phyloP scores from a whole-genome alignment of 805 yeast species.

The Cyberlindnera euphorbiae region DNA sequence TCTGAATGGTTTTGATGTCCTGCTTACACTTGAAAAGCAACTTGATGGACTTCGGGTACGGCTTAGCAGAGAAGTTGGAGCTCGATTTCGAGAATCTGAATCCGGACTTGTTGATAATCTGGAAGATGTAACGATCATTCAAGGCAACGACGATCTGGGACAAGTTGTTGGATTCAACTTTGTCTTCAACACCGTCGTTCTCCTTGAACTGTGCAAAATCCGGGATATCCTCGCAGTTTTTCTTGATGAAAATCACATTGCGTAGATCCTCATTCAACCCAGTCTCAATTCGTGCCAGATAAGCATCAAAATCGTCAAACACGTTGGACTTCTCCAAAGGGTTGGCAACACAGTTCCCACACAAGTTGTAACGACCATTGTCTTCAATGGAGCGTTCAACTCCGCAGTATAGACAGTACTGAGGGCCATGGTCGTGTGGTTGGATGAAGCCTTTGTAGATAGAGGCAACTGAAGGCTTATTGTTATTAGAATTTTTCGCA shows the following conservation, averaged over 20 bases:
- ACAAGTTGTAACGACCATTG: slow-evolving; percentile 25
- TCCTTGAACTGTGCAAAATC: slow-evolving; percentile 11
- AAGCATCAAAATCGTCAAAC: slow-evolving; percentile 19
- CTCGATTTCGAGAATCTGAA: slow-evolving; percentile 22
- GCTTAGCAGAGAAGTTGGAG: slow-evolving; percentile 19
- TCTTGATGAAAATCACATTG: slow-evolving; percentile 21
- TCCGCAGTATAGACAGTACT: slow-evolving; percentile 23
- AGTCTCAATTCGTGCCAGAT: slow-evolving; percentile 14
- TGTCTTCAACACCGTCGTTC: not conserved
- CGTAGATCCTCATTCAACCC: slow-evolving; percentile 17
- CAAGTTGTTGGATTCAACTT: slow-evolving; percentile 11
- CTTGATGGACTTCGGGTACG: slow-evolving; percentile 24
- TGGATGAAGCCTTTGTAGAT: not conserved
- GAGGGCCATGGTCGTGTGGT: slow-evolving; percentile 1
- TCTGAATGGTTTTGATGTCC: slow-evolving; percentile 23
- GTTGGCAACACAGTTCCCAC: slow-evolving; percentile 24
- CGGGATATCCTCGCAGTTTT: slow-evolving; percentile 15
- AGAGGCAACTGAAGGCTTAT: no score
- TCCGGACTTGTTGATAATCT: slow-evolving; percentile 20
- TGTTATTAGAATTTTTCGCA: no score
- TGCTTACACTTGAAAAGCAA: slow-evolving; percentile 24
- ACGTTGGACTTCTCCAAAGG: slow-evolving; percentile 23
- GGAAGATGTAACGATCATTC: slow-evolving; percentile 14
- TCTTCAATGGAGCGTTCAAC: slow-evolving; percentile 22
- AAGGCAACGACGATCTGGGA: slow-evolving; percentile 14